Evolutionary conservation across 441 rosid genomes (phyloP).

Genomic region (Gossypium davidsonii): DNA sequence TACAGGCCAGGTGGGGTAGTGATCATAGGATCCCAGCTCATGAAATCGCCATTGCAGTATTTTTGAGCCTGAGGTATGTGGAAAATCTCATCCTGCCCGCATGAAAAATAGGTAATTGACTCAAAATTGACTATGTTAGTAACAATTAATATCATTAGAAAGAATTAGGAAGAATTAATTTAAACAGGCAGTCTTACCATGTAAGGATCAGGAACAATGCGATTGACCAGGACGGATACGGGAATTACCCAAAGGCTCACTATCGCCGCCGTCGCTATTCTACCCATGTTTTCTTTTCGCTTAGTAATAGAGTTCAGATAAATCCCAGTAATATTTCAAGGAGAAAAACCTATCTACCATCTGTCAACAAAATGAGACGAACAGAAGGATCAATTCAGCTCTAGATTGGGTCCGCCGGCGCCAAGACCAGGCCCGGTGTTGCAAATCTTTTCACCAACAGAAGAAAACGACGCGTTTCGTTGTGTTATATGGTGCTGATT

Average conservation of each 20-base stretch:
- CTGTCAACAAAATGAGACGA: background rate
- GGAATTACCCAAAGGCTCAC: conserved; percentile 75
- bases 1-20: conserved; percentile 98
- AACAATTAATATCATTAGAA: background rate
- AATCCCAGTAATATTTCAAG: background rate
- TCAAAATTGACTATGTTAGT: background rate
- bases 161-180: conserved; percentile 6
- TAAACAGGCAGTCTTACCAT: conserved; percentile 42
- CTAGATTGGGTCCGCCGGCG: background rate
- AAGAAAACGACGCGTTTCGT: background rate
- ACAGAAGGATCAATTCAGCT: background rate
- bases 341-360: background rate
- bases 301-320: background rate
- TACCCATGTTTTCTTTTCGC: conserved; percentile 46
- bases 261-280: conserved; percentile 48
- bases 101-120: background rate
- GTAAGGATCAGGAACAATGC: conserved; percentile 70
- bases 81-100: conserved; percentile 83
- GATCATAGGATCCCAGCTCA: conserved; percentile 96
- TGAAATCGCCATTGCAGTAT: conserved; percentile 71
- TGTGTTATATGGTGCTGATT: too few relatives aligned
- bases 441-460: background rate
- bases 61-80: conserved; percentile 85
- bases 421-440: background rate
- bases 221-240: conserved; percentile 53